Conservation (phyloP, 148 eudicot genomes). For the Amaranthus hypochondriacus region DNA sequence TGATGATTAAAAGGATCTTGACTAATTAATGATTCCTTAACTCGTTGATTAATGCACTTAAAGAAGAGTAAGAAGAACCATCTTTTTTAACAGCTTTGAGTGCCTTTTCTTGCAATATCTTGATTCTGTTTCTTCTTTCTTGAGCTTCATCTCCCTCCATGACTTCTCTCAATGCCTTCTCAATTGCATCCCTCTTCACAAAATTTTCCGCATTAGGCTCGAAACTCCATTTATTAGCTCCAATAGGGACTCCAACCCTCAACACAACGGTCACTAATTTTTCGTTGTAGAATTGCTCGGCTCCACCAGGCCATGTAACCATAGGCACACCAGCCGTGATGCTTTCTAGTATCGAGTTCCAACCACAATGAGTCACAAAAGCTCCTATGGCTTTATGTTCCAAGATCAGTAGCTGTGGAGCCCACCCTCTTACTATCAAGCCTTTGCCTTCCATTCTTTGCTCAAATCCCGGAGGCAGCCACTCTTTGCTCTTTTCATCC, state of each 20-base stretch:
- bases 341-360: constrained; percentile 24
- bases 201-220: constrained; percentile 1
- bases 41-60: constrained; percentile 9
- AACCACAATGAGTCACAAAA: constrained; percentile 24
- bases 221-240: constrained; percentile 18
- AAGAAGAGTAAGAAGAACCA: constrained; percentile 12
- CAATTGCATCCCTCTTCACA: not conserved
- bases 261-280: constrained; percentile 10
- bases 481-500: not conserved
- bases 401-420: constrained; percentile 18
- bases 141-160: constrained; percentile 11
- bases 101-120: constrained; percentile 11
- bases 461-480: constrained; percentile 20
- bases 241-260: constrained; percentile 13
- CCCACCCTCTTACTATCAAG: constrained; percentile 18
- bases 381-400: constrained; percentile 23
- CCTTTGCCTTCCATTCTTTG: constrained; percentile 15
- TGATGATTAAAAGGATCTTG: not conserved
- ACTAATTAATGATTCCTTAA: not conserved
- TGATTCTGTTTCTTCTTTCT: constrained; percentile 9
- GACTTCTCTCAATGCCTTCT: constrained; percentile 11
- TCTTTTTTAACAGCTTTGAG: constrained; percentile 15
- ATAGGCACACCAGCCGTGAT: constrained; percentile 19
- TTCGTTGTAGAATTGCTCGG: constrained; percentile 22
- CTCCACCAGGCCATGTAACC: constrained; percentile 22